A percentile compares a stretch with the other conserved stretches of the same genome.
Evolutionary conservation across 495 filamentous ascomycete genomes (phyloP).

Genomic region (Penicillium maclennaniae): DNA sequence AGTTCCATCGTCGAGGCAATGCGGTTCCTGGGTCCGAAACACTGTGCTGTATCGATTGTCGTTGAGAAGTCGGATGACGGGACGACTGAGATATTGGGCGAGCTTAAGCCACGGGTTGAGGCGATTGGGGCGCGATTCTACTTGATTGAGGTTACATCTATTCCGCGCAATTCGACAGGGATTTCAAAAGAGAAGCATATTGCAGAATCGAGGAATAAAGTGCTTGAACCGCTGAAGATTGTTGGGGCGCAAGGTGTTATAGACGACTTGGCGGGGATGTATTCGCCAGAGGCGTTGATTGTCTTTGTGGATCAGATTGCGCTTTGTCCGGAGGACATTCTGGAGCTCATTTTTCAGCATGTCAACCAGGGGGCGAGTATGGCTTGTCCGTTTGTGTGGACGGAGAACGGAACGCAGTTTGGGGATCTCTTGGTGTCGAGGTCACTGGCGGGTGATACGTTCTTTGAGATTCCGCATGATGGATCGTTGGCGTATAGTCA

Average conservation of each 20-base stretch:
- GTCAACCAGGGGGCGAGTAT: slow-evolving; percentile 43
- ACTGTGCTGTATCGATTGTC: slow-evolving; percentile 50
- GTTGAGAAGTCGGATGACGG: slow-evolving; percentile 43
- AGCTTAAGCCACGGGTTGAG: slow-evolving; percentile 30
- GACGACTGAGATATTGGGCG: slow-evolving; percentile 43
- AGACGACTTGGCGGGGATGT: slow-evolving; percentile 3
- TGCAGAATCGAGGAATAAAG: slow-evolving; percentile 43
- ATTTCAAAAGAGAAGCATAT: slow-evolving; percentile 16
- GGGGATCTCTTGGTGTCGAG: slow-evolving; percentile 45
- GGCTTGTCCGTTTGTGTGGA: slow-evolving; percentile 55
- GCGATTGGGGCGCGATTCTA: slow-evolving; percentile 31
- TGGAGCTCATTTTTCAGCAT: slow-evolving; percentile 48
- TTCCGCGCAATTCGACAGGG: no score
- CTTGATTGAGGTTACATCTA: slow-evolving; percentile 21
- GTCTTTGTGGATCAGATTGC: slow-evolving; percentile 20
- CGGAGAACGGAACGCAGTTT: slow-evolving; percentile 37
- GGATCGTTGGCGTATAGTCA: slow-evolving; percentile 39
- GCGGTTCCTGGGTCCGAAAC: slow-evolving; percentile 41
- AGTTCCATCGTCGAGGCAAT: slow-evolving; percentile 43
- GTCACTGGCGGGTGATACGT: slow-evolving; percentile 44
- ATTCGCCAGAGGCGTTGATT: slow-evolving; percentile 33
- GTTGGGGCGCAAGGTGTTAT: slow-evolving; percentile 4
- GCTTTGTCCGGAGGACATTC: slow-evolving; percentile 12
- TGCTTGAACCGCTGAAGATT: slow-evolving; percentile 34
- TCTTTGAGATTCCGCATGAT: slow-evolving; percentile 45